phyloP scores from a whole-genome alignment of 1,139 yeast genomes.

The Nadsonia starkeyi-henricii region DNA sequence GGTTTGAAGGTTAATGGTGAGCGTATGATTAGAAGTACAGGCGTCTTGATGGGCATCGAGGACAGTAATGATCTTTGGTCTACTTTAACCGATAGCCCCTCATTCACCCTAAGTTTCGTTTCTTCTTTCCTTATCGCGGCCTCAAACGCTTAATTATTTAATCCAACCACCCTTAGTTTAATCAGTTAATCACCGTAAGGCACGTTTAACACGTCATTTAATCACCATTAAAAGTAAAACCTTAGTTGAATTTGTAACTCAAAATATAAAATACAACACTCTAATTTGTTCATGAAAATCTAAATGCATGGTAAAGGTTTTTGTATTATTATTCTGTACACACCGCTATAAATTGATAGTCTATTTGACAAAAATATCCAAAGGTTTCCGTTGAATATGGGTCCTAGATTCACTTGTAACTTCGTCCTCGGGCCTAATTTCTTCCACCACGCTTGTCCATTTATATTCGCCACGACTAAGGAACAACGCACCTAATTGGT shows the following conservation, averaged over 20 bases:
- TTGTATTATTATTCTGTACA: too few relatives aligned
- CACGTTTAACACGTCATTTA: too few relatives aligned
- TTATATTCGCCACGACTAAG: constrained; percentile 64
- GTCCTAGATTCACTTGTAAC: constrained; percentile 12
- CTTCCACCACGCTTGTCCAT: constrained; percentile 63
- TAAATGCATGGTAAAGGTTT: too few relatives aligned
- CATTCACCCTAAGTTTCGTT: neutral
- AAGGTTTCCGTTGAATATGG: constrained; percentile 23
- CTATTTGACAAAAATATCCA: constrained; percentile 21
- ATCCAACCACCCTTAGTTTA: too few relatives aligned
- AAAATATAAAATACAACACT: too few relatives aligned
- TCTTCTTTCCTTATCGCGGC: neutral
- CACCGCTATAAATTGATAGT: too few relatives aligned
- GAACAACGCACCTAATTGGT: constrained; percentile 38
- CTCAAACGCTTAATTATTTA: neutral
- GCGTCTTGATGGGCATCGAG: neutral
- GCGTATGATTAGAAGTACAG: neutral
- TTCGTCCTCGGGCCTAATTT: constrained; percentile 9
- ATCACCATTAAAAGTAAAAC: too few relatives aligned
- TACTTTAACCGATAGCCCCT: neutral
- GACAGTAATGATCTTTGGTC: neutral
- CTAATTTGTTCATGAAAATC: too few relatives aligned
- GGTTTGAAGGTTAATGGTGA: neutral
- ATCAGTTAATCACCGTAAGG: too few relatives aligned
- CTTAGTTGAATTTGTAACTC: too few relatives aligned